phyloP scores from a whole-genome alignment of 225 moss, liverwort and hornwort species.

The Straminergon stramineum region DNA sequence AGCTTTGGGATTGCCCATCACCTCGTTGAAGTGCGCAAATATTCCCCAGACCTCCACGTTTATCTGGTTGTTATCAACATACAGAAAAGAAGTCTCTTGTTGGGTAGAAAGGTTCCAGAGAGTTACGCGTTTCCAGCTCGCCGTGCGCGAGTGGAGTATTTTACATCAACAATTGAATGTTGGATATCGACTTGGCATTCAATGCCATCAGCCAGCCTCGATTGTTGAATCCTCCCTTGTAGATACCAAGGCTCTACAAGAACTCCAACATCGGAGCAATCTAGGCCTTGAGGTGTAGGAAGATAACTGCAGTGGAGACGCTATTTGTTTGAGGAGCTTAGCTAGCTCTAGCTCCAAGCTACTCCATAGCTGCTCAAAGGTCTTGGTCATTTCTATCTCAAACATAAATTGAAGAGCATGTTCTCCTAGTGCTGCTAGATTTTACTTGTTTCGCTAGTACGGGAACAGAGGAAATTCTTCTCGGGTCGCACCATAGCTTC shows the following conservation, averaged over 20 bases:
- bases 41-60: slow-evolving; percentile 4
- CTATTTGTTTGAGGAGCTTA: neutral
- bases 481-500: neutral
- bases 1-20: neutral
- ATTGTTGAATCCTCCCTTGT: neutral
- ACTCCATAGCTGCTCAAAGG: neutral
- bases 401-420: neutral
- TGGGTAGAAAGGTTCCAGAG: slow-evolving; percentile 22
- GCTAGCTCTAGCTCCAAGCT: neutral
- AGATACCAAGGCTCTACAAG: neutral
- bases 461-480: neutral
- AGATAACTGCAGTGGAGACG: neutral
- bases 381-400: neutral
- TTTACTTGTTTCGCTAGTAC: neutral
- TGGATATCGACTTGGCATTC: neutral
- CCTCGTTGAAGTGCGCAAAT: neutral
- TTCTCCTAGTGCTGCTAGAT: neutral
- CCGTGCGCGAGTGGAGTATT: slow-evolving; percentile 5
- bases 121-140: slow-evolving; percentile 18
- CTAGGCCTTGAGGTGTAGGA: neutral
- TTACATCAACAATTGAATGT: slow-evolving; percentile 1
- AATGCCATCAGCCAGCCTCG: neutral
- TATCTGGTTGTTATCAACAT: slow-evolving; percentile 6
- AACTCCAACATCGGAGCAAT: neutral
- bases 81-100: neutral